Evolutionary conservation across 768 basidiomycete genomes (phyloP).

Genomic region (Boletus rex-veris): DNA sequence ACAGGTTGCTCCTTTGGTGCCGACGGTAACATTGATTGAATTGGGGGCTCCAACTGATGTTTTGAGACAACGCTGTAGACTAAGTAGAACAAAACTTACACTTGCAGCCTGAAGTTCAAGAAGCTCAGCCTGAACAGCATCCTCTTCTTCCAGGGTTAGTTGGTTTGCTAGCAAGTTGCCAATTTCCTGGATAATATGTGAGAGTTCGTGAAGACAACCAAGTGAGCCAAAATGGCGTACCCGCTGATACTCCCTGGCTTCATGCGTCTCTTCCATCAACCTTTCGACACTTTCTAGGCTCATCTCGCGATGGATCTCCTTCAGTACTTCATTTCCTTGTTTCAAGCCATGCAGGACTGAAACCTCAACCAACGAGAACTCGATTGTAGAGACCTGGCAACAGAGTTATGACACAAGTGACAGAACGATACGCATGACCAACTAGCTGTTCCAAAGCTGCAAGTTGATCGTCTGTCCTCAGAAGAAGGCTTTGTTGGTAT

Average conservation of each 20-base stretch:
- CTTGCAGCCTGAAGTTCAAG: slow-evolving; percentile 59
- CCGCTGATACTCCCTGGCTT: slow-evolving; percentile 88
- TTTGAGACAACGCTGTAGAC: neutral
- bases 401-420: neutral
- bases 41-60: slow-evolving; percentile 30
- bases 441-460: slow-evolving; percentile 88
- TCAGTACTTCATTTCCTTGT: slow-evolving; percentile 91
- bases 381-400: slow-evolving; percentile 86
- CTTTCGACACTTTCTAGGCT: slow-evolving; percentile 91
- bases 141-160: slow-evolving; percentile 87
- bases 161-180: slow-evolving; percentile 79
- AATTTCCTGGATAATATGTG: slow-evolving; percentile 73
- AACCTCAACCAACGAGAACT: slow-evolving; percentile 91
- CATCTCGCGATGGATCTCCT: slow-evolving; percentile 93
- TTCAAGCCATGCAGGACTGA: slow-evolving; percentile 90
- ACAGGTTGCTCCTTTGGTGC: slow-evolving; percentile 49
- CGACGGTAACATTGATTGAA: slow-evolving; percentile 46
- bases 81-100: slow-evolving; percentile 37
- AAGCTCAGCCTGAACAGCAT: slow-evolving; percentile 86
- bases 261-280: slow-evolving; percentile 87
- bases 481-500: slow-evolving; percentile 85
- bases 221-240: slow-evolving; percentile 41
- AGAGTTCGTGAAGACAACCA: neutral
- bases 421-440: slow-evolving; percentile 23
- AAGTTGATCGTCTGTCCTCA: slow-evolving; percentile 87